A percentile compares a stretch with the other conserved stretches of the same genome.
Evolutionary conservation across 352 stramenopile species (phyloP).

Genomic region (Globisporangium rhizosaccharum): DNA sequence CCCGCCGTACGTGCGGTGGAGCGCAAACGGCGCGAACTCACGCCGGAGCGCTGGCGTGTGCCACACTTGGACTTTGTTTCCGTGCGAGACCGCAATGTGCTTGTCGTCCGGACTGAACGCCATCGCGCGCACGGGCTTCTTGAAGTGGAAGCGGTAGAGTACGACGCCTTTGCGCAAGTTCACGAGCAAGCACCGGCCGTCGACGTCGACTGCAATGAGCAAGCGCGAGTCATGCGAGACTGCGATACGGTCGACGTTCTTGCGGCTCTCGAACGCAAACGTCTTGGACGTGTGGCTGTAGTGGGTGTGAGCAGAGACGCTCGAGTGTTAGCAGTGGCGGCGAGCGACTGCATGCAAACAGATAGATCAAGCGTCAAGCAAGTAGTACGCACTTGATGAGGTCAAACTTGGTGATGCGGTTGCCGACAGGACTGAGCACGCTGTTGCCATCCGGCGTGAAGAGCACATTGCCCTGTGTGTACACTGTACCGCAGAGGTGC

Average conservation of each 20-base stretch:
- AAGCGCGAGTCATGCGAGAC: slow-evolving; percentile 88
- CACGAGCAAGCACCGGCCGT: slow-evolving; percentile 88
- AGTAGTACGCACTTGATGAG: slow-evolving; percentile 81
- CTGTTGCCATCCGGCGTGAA: slow-evolving; percentile 92
- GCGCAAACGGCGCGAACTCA: slow-evolving; percentile 89
- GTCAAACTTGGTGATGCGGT: slow-evolving; percentile 93
- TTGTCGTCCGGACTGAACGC: slow-evolving; percentile 87
- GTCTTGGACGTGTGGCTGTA: slow-evolving; percentile 81
- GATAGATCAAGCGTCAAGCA: not conserved
- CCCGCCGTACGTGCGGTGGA: slow-evolving; percentile 84
- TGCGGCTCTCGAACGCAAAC: slow-evolving; percentile 89
- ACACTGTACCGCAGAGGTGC: slow-evolving; percentile 91
- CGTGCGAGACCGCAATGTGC: slow-evolving; percentile 86
- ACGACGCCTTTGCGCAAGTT: slow-evolving; percentile 88
- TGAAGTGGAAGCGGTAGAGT: slow-evolving; percentile 94
- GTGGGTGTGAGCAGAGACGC: not conserved
- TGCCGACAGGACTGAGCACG: slow-evolving; percentile 90
- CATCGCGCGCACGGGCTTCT: slow-evolving; percentile 82
- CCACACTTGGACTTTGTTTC: slow-evolving; percentile 92
- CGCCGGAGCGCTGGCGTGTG: slow-evolving; percentile 75
- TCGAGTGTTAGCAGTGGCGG: not conserved
- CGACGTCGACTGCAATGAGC: slow-evolving; percentile 86
- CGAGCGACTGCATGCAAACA: not conserved
- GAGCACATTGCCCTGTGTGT: slow-evolving; percentile 91
- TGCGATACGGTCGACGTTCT: slow-evolving; percentile 84